A percentile compares a stretch with the other conserved stretches of the same genome.
phyloP scores from a whole-genome alignment of 2,329 filamentous ascomycete species.

The Neonectria coccinea region DNA sequence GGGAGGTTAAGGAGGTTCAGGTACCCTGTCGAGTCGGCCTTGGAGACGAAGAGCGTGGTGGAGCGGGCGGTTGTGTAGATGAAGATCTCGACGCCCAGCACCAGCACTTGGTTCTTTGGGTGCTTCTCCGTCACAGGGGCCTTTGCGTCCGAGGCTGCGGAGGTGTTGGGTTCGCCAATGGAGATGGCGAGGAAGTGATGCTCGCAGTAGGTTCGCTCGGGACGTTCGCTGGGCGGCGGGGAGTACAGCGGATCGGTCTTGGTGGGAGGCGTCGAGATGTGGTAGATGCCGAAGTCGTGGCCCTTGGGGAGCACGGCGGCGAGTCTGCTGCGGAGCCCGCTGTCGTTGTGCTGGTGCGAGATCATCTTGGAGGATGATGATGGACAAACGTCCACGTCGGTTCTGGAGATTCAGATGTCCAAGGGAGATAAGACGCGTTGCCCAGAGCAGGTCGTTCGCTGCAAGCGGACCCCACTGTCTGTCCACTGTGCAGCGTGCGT shows the following conservation, averaged over 20 bases:
- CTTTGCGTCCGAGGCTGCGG: slow-evolving; percentile 37
- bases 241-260: slow-evolving; percentile 82
- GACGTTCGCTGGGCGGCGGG: slow-evolving; percentile 75
- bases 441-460: background rate
- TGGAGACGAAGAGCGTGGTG: slow-evolving; percentile 93
- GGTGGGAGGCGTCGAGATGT: slow-evolving; percentile 87
- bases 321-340: slow-evolving; percentile 47
- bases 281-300: slow-evolving; percentile 76
- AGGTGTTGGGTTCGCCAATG: slow-evolving; percentile 49
- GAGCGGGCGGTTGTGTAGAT: slow-evolving; percentile 85
- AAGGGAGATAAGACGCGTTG: background rate
- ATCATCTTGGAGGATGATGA: slow-evolving; percentile 22
- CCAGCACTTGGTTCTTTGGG: slow-evolving; percentile 66
- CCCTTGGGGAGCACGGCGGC: slow-evolving; percentile 65
- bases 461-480: slow-evolving; percentile 16
- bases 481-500: slow-evolving; percentile 23
- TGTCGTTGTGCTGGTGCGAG: slow-evolving; percentile 14
- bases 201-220: slow-evolving; percentile 86
- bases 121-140: slow-evolving; percentile 41
- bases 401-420: background rate
- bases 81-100: slow-evolving; percentile 87
- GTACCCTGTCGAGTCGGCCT: slow-evolving; percentile 96
- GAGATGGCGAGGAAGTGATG: slow-evolving; percentile 77
- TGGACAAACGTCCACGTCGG: slow-evolving; percentile 3
- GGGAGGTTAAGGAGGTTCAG: slow-evolving; percentile 74